Conservation (phyloP, 1,139 yeast species). For the Saccharomyces hybrid region DNA sequence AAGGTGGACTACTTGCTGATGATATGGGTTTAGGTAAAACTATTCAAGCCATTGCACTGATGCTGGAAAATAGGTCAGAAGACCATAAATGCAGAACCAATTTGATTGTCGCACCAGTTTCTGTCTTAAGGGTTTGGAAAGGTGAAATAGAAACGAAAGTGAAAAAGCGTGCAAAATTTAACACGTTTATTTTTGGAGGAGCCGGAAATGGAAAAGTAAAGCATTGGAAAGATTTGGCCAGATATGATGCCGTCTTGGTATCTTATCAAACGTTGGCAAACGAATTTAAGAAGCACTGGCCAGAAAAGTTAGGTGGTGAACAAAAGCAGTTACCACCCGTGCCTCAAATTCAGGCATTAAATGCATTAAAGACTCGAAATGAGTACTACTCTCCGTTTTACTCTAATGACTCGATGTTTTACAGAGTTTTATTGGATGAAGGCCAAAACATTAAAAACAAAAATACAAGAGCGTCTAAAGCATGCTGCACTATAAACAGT, state of each 20-base stretch:
- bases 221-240: slow-evolving; percentile 41
- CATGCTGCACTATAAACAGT: slow-evolving; percentile 51
- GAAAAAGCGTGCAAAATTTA: slow-evolving; percentile 41
- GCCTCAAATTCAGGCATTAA: slow-evolving; percentile 36
- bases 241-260: slow-evolving; percentile 68
- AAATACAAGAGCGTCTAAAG: slow-evolving; percentile 55
- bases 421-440: slow-evolving; percentile 77
- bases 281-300: slow-evolving; percentile 58
- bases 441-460: slow-evolving; percentile 85
- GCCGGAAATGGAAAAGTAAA: slow-evolving; percentile 36
- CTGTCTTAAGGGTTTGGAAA: slow-evolving; percentile 77
- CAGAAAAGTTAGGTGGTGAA: slow-evolving; percentile 14
- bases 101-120: slow-evolving; percentile 79
- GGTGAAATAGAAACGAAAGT: slow-evolving; percentile 62
- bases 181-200: slow-evolving; percentile 58
- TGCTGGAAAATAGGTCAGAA: slow-evolving; percentile 47
- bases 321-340: slow-evolving; percentile 31
- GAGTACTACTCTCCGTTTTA: slow-evolving; percentile 63
- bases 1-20: slow-evolving; percentile 84
- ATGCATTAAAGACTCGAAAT: slow-evolving; percentile 27
- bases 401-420: slow-evolving; percentile 45
- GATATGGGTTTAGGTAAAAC: slow-evolving; percentile 96
- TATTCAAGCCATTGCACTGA: slow-evolving; percentile 67
- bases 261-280: slow-evolving; percentile 66
- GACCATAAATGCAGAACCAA: slow-evolving; percentile 43